Percentiles rank a stretch among this genome's conserved stretches.
phyloP scores from a whole-genome alignment of 2,329 filamentous ascomycete species.

The Aspergillus pseudoviridinutans region DNA sequence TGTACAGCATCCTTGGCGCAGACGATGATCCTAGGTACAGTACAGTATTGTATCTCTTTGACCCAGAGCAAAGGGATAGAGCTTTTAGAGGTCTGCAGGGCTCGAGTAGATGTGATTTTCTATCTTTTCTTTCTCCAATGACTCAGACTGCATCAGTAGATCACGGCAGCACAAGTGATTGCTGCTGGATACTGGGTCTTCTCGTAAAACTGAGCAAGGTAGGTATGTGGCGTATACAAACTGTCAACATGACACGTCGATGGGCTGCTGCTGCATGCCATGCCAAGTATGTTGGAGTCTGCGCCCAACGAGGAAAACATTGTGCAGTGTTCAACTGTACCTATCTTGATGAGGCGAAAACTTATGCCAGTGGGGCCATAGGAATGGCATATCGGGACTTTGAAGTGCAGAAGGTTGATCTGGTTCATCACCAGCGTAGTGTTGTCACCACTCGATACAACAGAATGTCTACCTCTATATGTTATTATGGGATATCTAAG shows the following conservation, averaged over 20 bases:
- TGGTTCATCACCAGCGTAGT: neutral
- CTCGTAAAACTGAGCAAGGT: neutral
- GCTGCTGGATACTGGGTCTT: neutral
- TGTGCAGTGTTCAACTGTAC: neutral
- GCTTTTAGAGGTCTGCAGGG: neutral
- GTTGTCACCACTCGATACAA: neutral
- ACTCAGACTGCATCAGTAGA: neutral
- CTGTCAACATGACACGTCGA: slow-evolving; percentile 9
- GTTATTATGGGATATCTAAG: neutral
- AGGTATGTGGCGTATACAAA: neutral
- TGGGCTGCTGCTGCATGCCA: slow-evolving; percentile 1
- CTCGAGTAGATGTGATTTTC: neutral
- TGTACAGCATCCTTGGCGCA: neutral
- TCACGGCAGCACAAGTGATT: neutral
- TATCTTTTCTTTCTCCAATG: neutral
- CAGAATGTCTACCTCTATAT: neutral
- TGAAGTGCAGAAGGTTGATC: neutral
- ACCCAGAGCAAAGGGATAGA: neutral
- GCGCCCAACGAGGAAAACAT: slow-evolving; percentile 4
- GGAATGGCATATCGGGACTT: neutral
- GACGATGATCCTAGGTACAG: neutral
- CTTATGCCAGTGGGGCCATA: neutral
- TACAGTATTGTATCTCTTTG: neutral
- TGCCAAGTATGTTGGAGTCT: slow-evolving; percentile 1
- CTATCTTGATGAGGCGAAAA: neutral